These are phyloP conservation scores for Candida verbasci DNA, from an alignment of 805 yeast genomes.

Conservation along the genomic window DNA sequence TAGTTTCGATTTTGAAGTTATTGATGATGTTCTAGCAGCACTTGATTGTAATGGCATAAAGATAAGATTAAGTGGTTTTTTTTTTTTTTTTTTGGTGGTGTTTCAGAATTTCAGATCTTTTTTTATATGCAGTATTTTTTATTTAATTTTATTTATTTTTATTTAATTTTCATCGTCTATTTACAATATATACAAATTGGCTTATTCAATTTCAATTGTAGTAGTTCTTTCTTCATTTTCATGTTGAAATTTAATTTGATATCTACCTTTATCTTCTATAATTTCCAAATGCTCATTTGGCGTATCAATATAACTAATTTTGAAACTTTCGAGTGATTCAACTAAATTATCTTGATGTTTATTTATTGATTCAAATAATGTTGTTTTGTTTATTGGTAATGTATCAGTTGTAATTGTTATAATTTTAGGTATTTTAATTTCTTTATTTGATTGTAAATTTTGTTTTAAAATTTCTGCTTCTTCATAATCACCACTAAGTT, in stretches of 20 bases:
- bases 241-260: constrained; percentile 11
- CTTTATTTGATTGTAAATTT: background rate
- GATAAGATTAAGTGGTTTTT: background rate
- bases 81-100: background rate
- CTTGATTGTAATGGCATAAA: constrained; percentile 22
- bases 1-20: constrained; percentile 15
- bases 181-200: constrained; percentile 1
- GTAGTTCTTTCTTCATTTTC: constrained; percentile 4
- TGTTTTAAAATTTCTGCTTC: background rate
- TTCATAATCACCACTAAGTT: background rate
- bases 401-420: background rate
- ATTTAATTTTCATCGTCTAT: background rate
- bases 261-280: constrained; percentile 20
- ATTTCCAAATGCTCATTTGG: constrained; percentile 3
- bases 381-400: background rate
- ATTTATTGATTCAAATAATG: background rate
- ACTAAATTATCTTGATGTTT: background rate
- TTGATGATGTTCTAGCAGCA: constrained; percentile 37
- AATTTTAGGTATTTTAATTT: constrained; percentile 4
- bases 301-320: constrained; percentile 3
- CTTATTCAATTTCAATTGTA: constrained; percentile 7
- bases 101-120: too few relatives aligned
- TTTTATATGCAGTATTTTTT: too few relatives aligned
- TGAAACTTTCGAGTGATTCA: background rate
- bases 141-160: background rate